Base-by-base conservation (phyloP, 169 alveolate species). In the Plasmodium blacklocki region DNA sequence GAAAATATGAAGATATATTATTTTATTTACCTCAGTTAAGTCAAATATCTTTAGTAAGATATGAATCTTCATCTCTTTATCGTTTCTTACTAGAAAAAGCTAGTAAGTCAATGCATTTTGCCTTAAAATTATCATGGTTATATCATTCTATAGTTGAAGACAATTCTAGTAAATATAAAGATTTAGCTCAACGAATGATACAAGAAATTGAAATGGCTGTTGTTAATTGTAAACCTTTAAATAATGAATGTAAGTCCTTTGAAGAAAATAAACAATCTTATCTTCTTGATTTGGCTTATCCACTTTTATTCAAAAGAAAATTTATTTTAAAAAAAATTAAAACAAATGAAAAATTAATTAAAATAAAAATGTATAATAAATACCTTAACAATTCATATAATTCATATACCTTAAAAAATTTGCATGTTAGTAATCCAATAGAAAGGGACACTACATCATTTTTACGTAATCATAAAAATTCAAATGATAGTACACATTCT, bases 171-270 rank as follows among this genome's bases (percentile, higher is more conserved):
- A 93, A 94, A 19, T 73, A 92, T 39, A 95, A 93, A 23, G 95
- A 93, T 19, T 78, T 94, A 56, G 95, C 98, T 43, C 97, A 94
- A 73, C 94, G 94, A 91, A 93, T 96, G 96, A 92, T 94, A 23
- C 98, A 95, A 83, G 98, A 96, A 71, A 94, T 95, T 3, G 98
- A 96, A 43, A 96, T 96, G 98, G 98, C 98, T 32, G 97, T 96
- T 15, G 98, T 96, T 23, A 96, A 96, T 92, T 91, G 97, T 85
- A 96, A 96, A 50, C 94, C 94, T 18, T 50, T 80, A 19, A 80
- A 67, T 49, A 54, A 18, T 80, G 75, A 80, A 39, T 54, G 73
- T 23, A 80, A 54, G 29, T 18, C 23, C 14, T 59, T 71, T 23
- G 68, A 66, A 19, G 90, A 80, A 21, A 52, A 80, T 49, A 80